Evolutionary conservation across 345 rosid genomes (phyloP), one percentile per base, ranked within the genome.

Genomic region (Lagerstroemia speciosa): DNA sequence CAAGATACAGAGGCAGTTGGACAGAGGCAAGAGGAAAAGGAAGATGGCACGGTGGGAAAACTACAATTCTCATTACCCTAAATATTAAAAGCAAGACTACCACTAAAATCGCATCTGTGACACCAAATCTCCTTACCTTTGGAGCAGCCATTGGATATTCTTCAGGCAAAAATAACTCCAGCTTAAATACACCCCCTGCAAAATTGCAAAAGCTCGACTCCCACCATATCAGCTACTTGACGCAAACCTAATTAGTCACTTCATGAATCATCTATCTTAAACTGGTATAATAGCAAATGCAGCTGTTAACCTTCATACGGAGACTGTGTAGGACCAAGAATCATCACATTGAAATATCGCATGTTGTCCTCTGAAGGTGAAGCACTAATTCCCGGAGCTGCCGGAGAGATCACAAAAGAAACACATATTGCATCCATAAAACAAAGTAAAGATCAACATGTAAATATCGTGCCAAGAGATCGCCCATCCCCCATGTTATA

Each of bases 81-180:
- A 58, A 58, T 11, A 27, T 9, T 14, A 58, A 58, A 15, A 34
- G 34, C 63, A 58, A 58, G 34, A 27, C 31, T 48, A 48, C 55
- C 55, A 27, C 14, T n/a, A 5, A 24, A 30, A 58, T 26, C 33
- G 29, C 3, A 27, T 53, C 27, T 16, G 27, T 2, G 33, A 58
- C 2, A 9, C 5, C 14, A n/a, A 12, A 58, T 29, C 10, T 46
- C 27, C 31, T 48, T 52, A 37, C 45, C 63, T 67, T 55, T 8
- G 45, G 99, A 37, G 99, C 98, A 41, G 99, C 91, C 98, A 95
- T 95, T 45, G 99, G 99, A 82, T 95, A 95, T 76, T 95, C 99
- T 86, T 95, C 99, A 29, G 99, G 99, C 72, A 95, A 83, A 83
- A 95, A 95, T 68, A 95, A 83, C 75, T 95, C 99, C 92, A 95